Conservation (phyloP, 306 rosid genomes). For the Quercus variabilis region DNA sequence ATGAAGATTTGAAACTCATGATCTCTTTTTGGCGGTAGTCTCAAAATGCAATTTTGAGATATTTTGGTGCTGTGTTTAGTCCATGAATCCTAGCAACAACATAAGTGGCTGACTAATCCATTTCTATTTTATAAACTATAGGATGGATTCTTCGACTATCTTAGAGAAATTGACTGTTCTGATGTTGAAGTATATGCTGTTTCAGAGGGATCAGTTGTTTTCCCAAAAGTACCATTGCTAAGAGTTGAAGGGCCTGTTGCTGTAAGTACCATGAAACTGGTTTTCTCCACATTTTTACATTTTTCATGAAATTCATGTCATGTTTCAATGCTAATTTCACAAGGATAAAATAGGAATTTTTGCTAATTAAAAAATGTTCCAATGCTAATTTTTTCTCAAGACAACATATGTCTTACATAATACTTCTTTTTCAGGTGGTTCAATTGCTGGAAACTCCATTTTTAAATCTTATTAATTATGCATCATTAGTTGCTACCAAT, state of each 20-base stretch:
- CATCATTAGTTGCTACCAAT: constrained; percentile 87
- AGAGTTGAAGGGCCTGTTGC: constrained; percentile 98
- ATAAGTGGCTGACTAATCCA: constrained; percentile 14
- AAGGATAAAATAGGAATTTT: too few species aligned
- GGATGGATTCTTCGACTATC: constrained; percentile 90
- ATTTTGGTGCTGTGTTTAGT: constrained; percentile 13
- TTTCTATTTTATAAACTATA: constrained; percentile 33
- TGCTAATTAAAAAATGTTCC: background rate
- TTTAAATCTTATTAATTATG: constrained; percentile 68
- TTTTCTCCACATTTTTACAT: background rate
- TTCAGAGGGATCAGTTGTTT: constrained; percentile 88
- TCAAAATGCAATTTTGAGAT: background rate
- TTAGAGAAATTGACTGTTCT: constrained; percentile 80
- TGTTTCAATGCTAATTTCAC: background rate
- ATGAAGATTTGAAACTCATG: background rate
- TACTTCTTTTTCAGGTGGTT: constrained; percentile 60
- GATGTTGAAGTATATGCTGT: constrained; percentile 88
- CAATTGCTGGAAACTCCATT: constrained; percentile 92
- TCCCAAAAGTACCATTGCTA: constrained; percentile 87
- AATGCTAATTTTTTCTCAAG: background rate
- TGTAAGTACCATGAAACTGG: constrained; percentile 48
- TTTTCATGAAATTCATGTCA: background rate
- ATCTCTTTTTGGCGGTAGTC: constrained; percentile 13
- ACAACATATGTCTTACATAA: constrained; percentile 1
- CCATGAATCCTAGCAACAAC: background rate